phyloP scores from a whole-genome alignment of 306 rosid species.

The Betula pendula region DNA sequence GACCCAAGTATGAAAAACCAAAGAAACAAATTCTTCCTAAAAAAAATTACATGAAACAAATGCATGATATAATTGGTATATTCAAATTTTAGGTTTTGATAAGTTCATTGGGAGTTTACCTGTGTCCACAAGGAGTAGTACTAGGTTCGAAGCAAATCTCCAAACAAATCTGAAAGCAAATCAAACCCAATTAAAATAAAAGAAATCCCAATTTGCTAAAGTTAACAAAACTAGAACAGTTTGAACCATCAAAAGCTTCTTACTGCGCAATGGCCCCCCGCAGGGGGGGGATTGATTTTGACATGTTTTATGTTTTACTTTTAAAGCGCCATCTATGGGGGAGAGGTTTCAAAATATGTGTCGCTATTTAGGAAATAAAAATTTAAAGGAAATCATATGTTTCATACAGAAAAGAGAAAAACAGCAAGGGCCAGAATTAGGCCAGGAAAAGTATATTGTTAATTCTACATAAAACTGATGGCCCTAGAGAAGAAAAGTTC shows the following conservation, averaged over 20 bases:
- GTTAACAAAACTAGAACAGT: neutral
- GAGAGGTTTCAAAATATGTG: no score
- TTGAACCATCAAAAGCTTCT: conserved; percentile 28
- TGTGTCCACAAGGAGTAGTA: no score
- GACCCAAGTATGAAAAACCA: neutral
- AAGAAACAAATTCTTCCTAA: no score
- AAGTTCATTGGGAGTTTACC: no score
- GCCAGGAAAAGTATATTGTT: neutral
- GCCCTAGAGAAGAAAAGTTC: neutral
- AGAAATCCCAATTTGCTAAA: neutral
- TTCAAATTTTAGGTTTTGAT: no score
- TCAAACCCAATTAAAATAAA: conserved; percentile 7
- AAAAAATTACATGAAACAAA: no score
- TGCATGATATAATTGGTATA: no score
- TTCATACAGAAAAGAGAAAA: neutral
- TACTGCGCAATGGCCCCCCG: conserved; percentile 93
- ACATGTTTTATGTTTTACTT: conserved; percentile 24
- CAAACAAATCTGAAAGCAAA: conserved; percentile 70
- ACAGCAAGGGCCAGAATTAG: neutral
- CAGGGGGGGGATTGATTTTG: no score
- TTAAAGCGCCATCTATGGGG: conserved; percentile 14
- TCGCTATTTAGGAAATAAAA: no score
- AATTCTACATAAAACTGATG: neutral
- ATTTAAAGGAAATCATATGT: no score
- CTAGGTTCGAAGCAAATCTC: conserved; percentile 95